Evolutionary conservation across 352 stramenopile genomes (phyloP).

Genomic region (Halophytophthora polymorphica): DNA sequence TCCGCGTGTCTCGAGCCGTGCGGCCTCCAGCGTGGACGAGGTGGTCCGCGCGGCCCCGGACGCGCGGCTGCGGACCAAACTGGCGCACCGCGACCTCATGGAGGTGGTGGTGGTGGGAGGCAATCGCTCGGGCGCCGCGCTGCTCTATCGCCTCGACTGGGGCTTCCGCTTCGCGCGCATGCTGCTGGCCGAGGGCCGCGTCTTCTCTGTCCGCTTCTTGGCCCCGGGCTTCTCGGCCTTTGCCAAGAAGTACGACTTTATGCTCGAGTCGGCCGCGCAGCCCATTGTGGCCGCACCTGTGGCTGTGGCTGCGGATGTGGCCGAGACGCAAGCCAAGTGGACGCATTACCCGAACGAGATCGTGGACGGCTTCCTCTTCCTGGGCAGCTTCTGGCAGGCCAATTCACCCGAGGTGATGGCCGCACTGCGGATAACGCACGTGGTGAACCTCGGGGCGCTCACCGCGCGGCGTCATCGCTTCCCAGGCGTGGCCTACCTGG

Average conservation of each 20-base stretch:
- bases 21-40: conserved; percentile 46
- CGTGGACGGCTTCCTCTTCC: conserved; percentile 59
- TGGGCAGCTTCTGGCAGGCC: conserved; percentile 83
- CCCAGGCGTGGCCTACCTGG: conserved; percentile 53
- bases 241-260: conserved; percentile 67
- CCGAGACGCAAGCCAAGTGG: conserved; percentile 6
- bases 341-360: conserved; percentile 79
- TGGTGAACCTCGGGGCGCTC: conserved; percentile 72
- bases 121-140: conserved; percentile 41
- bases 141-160: conserved; percentile 66
- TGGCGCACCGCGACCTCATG: conserved; percentile 57
- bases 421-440: conserved; percentile 62
- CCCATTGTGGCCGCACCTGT: conserved; percentile 14
- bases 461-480: conserved; percentile 57
- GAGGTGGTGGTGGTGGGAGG: conserved; percentile 67
- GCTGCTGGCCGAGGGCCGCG: conserved; percentile 56
- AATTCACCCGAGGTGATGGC: conserved; percentile 52
- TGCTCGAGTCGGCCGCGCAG: conserved; percentile 28
- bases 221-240: conserved; percentile 63
- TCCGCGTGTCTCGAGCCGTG: conserved; percentile 13
- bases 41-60: conserved; percentile 38
- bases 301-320: background rate
- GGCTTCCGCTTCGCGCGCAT: conserved; percentile 66
- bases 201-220: conserved; percentile 74
- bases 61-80: conserved; percentile 34